phyloP scores from a whole-genome alignment of 176 grass and related monocot genomes.

The Carex parvula region DNA sequence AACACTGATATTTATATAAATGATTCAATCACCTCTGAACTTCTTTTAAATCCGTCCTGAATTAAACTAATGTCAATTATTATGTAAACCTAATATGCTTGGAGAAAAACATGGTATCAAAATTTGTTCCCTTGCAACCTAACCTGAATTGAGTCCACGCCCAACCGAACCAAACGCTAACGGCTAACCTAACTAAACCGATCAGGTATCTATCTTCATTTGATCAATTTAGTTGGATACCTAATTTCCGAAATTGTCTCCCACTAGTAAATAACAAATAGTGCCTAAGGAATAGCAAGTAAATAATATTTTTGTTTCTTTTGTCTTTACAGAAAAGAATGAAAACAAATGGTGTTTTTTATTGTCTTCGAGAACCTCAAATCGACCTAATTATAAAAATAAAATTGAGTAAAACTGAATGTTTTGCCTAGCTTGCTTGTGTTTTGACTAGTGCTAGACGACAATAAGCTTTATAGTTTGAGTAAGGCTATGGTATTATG shows the following conservation, averaged over 20 bases:
- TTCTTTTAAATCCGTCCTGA: too few species aligned
- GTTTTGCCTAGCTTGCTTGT: too few species aligned
- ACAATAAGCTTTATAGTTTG: too few species aligned
- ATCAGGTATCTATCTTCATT: not conserved
- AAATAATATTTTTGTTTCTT: not conserved
- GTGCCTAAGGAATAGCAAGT: not conserved
- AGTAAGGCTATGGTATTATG: too few species aligned
- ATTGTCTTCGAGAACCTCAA: not conserved
- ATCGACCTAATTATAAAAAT: not conserved
- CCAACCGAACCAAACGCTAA: not conserved
- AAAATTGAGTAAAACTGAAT: too few species aligned
- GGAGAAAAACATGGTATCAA: too few species aligned
- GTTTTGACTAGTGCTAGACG: too few species aligned
- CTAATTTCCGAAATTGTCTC: not conserved
- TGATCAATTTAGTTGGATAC: not conserved
- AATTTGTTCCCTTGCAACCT: conserved; percentile 6
- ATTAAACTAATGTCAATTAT: too few species aligned
- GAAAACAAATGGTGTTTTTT: not conserved
- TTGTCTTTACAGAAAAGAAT: not conserved
- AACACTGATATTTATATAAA: too few species aligned
- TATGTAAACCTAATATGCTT: too few species aligned
- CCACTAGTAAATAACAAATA: not conserved
- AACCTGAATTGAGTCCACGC: not conserved
- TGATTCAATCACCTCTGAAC: too few species aligned
- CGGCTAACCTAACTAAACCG: not conserved